These are phyloP conservation scores for Toxoplasma gondii DNA, from an alignment of 169 alveolate genomes.

Conservation along the genomic window DNA sequence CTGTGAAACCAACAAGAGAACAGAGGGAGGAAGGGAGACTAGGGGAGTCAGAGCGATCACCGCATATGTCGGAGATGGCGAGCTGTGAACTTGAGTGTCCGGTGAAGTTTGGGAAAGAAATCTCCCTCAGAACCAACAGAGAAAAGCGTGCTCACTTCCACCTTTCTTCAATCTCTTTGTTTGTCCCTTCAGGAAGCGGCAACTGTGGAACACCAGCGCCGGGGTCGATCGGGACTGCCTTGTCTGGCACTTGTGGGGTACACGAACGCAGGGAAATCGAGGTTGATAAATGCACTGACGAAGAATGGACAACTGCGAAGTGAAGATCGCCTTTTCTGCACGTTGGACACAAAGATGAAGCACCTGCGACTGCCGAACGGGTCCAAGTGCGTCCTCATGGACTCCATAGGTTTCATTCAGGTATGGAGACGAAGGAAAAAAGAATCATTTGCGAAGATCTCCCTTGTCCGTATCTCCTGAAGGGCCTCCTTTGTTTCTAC, in stretches of 20 bases:
- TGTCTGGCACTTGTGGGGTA: conserved; percentile 34
- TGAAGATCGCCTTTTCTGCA: conserved; percentile 35
- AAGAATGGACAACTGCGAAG: background rate
- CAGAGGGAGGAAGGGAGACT: background rate
- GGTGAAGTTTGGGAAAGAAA: too few relatives aligned
- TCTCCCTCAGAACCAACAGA: too few relatives aligned
- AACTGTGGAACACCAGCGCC: background rate
- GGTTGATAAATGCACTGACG: background rate
- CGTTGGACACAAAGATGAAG: conserved; percentile 5
- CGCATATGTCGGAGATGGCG: background rate
- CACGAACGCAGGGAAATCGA: conserved; percentile 30
- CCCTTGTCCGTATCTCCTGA: background rate
- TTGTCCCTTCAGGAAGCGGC: background rate
- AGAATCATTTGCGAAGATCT: background rate
- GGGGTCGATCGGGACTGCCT: conserved; percentile 3
- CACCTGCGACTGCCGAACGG: conserved; percentile 12
- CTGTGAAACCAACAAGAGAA: background rate
- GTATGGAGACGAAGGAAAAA: background rate
- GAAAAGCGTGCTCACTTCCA: too few relatives aligned
- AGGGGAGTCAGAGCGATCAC: background rate
- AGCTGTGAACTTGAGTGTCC: too few relatives aligned
- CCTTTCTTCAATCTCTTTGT: too few relatives aligned
- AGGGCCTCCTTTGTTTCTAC: background rate
- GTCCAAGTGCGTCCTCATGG: conserved; percentile 3
- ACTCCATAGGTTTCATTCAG: conserved; percentile 37